Percentiles rank a stretch among this genome's conserved stretches.
Evolutionary conservation across 176 grass and related monocot genomes (phyloP).

Genomic region (Pharus latifolius): DNA sequence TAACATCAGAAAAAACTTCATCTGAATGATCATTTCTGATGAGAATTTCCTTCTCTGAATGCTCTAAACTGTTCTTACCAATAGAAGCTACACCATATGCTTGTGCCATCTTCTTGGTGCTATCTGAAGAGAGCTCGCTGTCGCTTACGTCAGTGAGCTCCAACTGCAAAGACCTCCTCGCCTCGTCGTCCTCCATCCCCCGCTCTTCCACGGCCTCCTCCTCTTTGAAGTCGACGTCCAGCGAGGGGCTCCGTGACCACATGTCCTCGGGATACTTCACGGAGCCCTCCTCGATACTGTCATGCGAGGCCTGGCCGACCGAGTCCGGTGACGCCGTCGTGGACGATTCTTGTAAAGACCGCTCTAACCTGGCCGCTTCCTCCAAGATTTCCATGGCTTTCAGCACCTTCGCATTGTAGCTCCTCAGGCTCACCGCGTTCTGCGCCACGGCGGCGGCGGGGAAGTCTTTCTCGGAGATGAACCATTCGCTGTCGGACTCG

Average conservation of each 20-base stretch:
- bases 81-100: neutral
- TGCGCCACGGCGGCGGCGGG: neutral
- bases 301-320: constrained; percentile 11
- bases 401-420: constrained; percentile 33
- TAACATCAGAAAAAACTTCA: constrained; percentile 12
- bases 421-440: constrained; percentile 9
- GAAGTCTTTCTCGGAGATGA: constrained; percentile 67
- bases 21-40: constrained; percentile 12
- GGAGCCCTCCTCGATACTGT: constrained; percentile 11
- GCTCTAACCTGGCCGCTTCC: neutral
- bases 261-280: constrained; percentile 33
- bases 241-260: constrained; percentile 46
- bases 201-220: neutral
- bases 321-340: constrained; percentile 24
- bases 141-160: constrained; percentile 17
- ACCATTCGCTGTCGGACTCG: constrained; percentile 90
- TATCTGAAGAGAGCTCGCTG: neutral
- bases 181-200: neutral
- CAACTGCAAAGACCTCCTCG: too few relatives aligned
- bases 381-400: constrained; percentile 33
- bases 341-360: constrained; percentile 13
- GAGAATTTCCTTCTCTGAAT: constrained; percentile 23
- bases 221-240: constrained; percentile 28
- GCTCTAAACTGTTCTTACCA: neutral
- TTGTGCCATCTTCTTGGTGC: neutral